phyloP scores from a whole-genome alignment of 805 yeast species.

The Candida qinlingensis region DNA sequence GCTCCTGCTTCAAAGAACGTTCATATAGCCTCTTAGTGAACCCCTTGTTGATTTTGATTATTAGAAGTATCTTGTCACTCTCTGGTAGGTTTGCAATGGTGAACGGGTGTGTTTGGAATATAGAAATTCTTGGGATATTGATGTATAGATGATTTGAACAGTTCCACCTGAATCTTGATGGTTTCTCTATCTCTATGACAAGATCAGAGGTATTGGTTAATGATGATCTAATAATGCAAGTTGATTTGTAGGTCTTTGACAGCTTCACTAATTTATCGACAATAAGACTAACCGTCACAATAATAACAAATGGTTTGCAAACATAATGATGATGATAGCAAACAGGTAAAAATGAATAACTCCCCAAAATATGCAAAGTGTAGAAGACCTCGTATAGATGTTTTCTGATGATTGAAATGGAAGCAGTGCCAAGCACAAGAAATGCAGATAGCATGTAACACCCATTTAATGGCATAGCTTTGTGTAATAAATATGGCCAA shows the following conservation, averaged over 20 bases:
- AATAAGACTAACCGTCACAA: constrained; percentile 10
- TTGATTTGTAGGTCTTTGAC: not conserved
- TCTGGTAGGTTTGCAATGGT: constrained; percentile 20
- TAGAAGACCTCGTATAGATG: constrained; percentile 21
- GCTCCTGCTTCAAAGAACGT: not conserved
- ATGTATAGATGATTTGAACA: constrained; percentile 23
- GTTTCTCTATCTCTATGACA: constrained; percentile 4
- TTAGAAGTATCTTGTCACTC: constrained; percentile 3
- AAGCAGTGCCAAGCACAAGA: constrained; percentile 12
- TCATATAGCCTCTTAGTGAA: constrained; percentile 20
- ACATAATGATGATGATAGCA: constrained; percentile 23
- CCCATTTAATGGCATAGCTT: constrained; percentile 14
- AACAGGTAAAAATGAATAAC: constrained; percentile 21
- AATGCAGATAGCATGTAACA: constrained; percentile 9
- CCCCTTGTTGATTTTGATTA: constrained; percentile 20
- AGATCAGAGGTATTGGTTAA: not conserved
- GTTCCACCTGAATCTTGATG: constrained; percentile 13
- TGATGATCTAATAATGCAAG: constrained; percentile 1
- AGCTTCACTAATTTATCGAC: constrained; percentile 16
- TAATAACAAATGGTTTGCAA: constrained; percentile 21
- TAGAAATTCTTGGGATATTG: constrained; percentile 16
- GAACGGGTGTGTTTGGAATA: constrained; percentile 25
- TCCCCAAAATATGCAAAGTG: constrained; percentile 14
- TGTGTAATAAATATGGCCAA: constrained; percentile 17
- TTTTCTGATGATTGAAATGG: constrained; percentile 12